These are phyloP conservation scores for Aspergillus novoparasiticus DNA, from an alignment of 2,329 filamentous ascomycete genomes.

Conservation along the genomic window DNA sequence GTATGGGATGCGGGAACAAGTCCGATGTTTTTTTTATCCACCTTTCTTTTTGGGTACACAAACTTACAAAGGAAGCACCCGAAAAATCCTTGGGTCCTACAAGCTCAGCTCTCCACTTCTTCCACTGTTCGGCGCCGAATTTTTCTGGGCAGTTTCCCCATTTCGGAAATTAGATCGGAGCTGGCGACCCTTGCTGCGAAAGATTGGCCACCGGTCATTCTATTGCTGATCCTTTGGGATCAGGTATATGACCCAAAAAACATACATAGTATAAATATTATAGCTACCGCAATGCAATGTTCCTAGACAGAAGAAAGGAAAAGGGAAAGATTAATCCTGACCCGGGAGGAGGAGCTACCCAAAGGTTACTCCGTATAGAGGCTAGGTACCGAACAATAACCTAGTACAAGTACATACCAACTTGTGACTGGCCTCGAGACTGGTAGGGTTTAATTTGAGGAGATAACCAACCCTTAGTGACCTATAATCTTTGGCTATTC, in stretches of 20 bases:
- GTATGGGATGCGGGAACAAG: background rate
- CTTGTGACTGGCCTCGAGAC: background rate
- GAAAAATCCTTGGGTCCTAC: slow-evolving; percentile 15
- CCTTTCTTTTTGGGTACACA: background rate
- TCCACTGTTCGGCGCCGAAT: slow-evolving; percentile 17
- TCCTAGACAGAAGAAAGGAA: background rate
- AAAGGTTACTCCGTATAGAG: background rate
- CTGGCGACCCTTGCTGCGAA: background rate
- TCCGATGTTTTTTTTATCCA: background rate
- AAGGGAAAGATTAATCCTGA: background rate
- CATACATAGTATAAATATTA: no score
- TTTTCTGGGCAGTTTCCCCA: slow-evolving; percentile 12
- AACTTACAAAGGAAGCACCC: slow-evolving; percentile 7
- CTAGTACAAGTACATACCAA: background rate
- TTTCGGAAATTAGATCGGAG: slow-evolving; percentile 21
- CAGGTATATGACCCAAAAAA: background rate
- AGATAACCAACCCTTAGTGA: background rate
- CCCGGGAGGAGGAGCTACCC: background rate
- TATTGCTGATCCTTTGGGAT: background rate
- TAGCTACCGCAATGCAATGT: background rate
- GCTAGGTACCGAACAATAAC: background rate
- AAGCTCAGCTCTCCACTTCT: slow-evolving; percentile 21
- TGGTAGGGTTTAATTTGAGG: background rate
- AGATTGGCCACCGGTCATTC: background rate
- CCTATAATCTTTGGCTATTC: background rate